phyloP scores from a whole-genome alignment of 106 monocot genomes.

The Dioscorea dumetorum region DNA sequence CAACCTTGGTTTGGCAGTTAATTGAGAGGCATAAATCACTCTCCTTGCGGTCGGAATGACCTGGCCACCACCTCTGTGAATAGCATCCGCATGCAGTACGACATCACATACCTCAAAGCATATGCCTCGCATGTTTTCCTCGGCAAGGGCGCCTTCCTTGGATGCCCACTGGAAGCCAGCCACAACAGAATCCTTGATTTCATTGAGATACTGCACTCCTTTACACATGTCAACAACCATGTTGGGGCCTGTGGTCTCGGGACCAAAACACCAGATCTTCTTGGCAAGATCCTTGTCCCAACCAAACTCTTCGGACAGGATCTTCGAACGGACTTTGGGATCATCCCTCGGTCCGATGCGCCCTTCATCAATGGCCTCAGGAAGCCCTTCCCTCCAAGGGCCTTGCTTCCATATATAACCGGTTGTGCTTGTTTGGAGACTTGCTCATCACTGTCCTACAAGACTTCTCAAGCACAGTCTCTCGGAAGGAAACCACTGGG shows the following conservation, averaged over 20 bases:
- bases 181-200: slow-evolving; percentile 49
- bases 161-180: slow-evolving; percentile 56
- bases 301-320: slow-evolving; percentile 31
- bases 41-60: slow-evolving; percentile 41
- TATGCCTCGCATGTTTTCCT: slow-evolving; percentile 46
- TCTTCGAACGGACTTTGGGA: slow-evolving; percentile 30
- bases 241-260: slow-evolving; percentile 44
- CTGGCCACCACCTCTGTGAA: slow-evolving; percentile 40
- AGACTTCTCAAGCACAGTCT: slow-evolving; percentile 36
- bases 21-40: slow-evolving; percentile 42
- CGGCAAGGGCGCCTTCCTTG: slow-evolving; percentile 35
- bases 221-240: slow-evolving; percentile 50
- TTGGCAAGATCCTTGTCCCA: slow-evolving; percentile 52
- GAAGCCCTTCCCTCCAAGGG: slow-evolving; percentile 35
- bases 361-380: slow-evolving; percentile 39
- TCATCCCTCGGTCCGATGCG: slow-evolving; percentile 38
- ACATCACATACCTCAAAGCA: slow-evolving; percentile 39
- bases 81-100: slow-evolving; percentile 33
- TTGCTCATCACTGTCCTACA: slow-evolving; percentile 42
- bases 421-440: slow-evolving; percentile 45
- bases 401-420: slow-evolving; percentile 43
- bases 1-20: slow-evolving; percentile 40
- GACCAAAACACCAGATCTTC: slow-evolving; percentile 51
- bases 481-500: slow-evolving; percentile 43
- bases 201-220: slow-evolving; percentile 45